Evolutionary conservation across 139 green algal genomes (phyloP).

Genomic region (Eudorina sp.): DNA sequence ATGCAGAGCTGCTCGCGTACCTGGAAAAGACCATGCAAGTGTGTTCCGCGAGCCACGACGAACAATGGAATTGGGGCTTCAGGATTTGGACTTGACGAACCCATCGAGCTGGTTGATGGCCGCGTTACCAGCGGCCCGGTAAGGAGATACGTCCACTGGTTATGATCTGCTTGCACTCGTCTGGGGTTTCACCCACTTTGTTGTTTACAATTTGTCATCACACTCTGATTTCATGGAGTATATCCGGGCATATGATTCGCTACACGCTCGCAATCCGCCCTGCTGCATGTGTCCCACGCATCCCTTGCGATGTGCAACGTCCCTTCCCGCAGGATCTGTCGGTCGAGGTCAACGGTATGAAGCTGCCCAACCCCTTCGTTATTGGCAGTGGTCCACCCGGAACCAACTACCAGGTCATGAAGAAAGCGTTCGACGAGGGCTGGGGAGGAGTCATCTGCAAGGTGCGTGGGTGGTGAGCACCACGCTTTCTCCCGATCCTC

Average conservation of each 20-base stretch:
- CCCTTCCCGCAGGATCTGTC: slow-evolving; percentile 24
- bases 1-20: background rate
- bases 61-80: background rate
- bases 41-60: background rate
- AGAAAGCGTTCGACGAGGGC: slow-evolving; percentile 94
- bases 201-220: too few species aligned
- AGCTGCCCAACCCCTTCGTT: slow-evolving; percentile 97
- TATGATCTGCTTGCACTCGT: background rate
- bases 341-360: slow-evolving; percentile 87
- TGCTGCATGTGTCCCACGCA: background rate
- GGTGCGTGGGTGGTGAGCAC: too few species aligned
- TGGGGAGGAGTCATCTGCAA: slow-evolving; percentile 99
- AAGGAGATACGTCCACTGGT: background rate
- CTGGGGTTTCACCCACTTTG: too few species aligned
- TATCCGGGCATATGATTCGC: background rate
- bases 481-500: too few species aligned
- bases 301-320: background rate
- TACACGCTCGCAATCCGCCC: background rate
- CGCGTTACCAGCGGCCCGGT: slow-evolving; percentile 42
- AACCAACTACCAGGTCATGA: slow-evolving; percentile 91
- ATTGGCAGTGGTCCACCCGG: slow-evolving; percentile 92
- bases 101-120: slow-evolving; percentile 29
- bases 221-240: background rate
- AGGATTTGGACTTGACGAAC: slow-evolving; percentile 30
- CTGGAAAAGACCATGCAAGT: background rate